phyloP scores from a whole-genome alignment of 306 rosid species.

The Hippophae rhamnoides region DNA sequence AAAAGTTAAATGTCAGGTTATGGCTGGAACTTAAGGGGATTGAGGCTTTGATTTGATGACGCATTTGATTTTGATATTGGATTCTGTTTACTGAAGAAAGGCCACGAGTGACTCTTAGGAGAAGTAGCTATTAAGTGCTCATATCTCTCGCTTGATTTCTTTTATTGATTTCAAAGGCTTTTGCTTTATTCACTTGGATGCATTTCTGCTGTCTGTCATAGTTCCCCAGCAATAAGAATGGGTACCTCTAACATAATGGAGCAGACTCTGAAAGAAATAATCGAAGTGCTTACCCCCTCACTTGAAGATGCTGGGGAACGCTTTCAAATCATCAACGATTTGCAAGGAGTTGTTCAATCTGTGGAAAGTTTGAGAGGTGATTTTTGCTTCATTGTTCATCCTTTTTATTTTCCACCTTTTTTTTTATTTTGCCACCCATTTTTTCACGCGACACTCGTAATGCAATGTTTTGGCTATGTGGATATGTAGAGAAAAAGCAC shows the following conservation, averaged over 20 bases:
- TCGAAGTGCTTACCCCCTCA: slow-evolving; percentile 37
- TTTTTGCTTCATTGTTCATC: slow-evolving; percentile 9
- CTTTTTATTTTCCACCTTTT: neutral
- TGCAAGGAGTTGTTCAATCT: slow-evolving; percentile 35
- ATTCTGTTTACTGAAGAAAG: neutral
- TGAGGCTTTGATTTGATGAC: slow-evolving; percentile 4
- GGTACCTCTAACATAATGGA: slow-evolving; percentile 30
- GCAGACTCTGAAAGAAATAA: slow-evolving; percentile 36
- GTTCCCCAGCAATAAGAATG: slow-evolving; percentile 32
- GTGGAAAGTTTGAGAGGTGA: slow-evolving; percentile 57
- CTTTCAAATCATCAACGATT: slow-evolving; percentile 31
- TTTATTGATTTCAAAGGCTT: slow-evolving; percentile 16
- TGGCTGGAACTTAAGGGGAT: neutral
- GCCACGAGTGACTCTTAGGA: neutral
- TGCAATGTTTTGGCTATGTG: neutral
- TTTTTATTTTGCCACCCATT: too few relatives aligned
- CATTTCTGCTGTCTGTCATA: slow-evolving; percentile 3
- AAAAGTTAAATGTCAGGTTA: neutral
- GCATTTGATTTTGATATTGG: neutral
- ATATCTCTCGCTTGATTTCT: slow-evolving; percentile 13
- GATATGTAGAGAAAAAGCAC: neutral
- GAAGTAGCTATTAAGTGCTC: slow-evolving; percentile 3
- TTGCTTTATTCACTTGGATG: slow-evolving; percentile 10
- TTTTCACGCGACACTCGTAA: neutral
- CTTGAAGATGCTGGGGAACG: slow-evolving; percentile 46